phyloP scores from a whole-genome alignment of 177 flowering plant species.

The Vitis hybrid region DNA sequence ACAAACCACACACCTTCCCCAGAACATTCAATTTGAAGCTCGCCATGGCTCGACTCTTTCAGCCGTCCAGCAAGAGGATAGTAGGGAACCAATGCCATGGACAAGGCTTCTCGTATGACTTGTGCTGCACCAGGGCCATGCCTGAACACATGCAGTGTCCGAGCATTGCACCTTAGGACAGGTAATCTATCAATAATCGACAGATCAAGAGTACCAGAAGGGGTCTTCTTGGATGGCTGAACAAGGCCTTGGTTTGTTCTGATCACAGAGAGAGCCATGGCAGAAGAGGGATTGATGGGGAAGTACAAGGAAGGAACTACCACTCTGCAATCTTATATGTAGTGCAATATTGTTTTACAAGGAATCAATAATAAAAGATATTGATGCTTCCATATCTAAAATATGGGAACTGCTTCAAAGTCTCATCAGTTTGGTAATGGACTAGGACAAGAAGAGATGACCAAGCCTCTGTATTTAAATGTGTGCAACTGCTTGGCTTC shows the following conservation, averaged over 20 bases:
- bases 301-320: background rate
- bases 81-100: conserved; percentile 62
- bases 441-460: too few species aligned
- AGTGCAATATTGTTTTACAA: background rate
- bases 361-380: too few species aligned
- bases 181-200: conserved; percentile 53
- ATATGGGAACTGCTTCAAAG: too few species aligned
- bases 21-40: conserved; percentile 44
- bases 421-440: too few species aligned
- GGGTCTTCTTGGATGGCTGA: conserved; percentile 42
- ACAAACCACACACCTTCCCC: conserved; percentile 65
- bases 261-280: conserved; percentile 46
- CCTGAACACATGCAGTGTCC: conserved; percentile 54
- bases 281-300: background rate
- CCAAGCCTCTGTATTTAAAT: too few species aligned
- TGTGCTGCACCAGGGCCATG: conserved; percentile 35
- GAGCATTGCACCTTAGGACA: conserved; percentile 44
- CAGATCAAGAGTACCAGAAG: conserved; percentile 35
- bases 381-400: too few species aligned
- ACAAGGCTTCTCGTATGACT: conserved; percentile 47
- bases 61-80: conserved; percentile 74
- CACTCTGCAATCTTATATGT: background rate
- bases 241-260: conserved; percentile 32
- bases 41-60: conserved; percentile 20
- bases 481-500: too few species aligned